phyloP scores from a whole-genome alignment of 1,284 basidiomycete genomes.

The Cystobasidiaceae sp. region DNA sequence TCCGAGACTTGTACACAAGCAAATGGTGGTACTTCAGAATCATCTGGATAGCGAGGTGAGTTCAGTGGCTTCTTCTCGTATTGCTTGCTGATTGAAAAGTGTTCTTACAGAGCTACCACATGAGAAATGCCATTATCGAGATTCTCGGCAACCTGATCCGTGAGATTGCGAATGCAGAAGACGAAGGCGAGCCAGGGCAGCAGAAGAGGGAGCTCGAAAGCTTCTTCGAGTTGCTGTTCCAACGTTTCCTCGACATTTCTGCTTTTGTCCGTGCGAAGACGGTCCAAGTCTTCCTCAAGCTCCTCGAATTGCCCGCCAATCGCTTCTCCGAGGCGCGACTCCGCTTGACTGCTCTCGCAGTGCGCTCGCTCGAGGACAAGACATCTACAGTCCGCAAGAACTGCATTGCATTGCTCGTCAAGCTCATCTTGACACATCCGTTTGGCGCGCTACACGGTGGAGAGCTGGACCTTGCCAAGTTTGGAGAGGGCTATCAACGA shows the following conservation, averaged over 20 bases:
- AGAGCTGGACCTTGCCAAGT: constrained; percentile 65
- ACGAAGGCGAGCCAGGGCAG: constrained; percentile 52
- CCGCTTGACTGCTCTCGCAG: constrained; percentile 66
- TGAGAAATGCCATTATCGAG: constrained; percentile 88
- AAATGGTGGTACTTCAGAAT: constrained; percentile 73
- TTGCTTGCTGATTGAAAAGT: no score
- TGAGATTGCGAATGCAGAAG: constrained; percentile 62
- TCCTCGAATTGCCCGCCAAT: constrained; percentile 65
- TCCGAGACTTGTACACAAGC: constrained; percentile 83
- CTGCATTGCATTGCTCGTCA: constrained; percentile 70
- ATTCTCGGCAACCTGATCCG: constrained; percentile 74
- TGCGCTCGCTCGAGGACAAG: constrained; percentile 84
- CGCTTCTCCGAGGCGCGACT: constrained; percentile 78
- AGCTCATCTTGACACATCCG: constrained; percentile 81
- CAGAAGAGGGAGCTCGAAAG: constrained; percentile 74
- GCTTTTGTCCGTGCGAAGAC: constrained; percentile 89
- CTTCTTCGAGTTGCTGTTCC: constrained; percentile 77
- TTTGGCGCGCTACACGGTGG: constrained; percentile 82
- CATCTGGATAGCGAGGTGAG: constrained; percentile 88
- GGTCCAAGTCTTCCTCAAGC: constrained; percentile 66
- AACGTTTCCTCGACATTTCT: constrained; percentile 80
- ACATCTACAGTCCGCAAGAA: constrained; percentile 78
- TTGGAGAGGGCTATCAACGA: constrained; percentile 63
- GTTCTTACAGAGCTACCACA: constrained; percentile 83
- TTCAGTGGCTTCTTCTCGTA: constrained; percentile 4